Percentiles rank a stretch among this genome's conserved stretches.
phyloP scores from a whole-genome alignment of 208 protist species.

The Hexamita inflata region DNA sequence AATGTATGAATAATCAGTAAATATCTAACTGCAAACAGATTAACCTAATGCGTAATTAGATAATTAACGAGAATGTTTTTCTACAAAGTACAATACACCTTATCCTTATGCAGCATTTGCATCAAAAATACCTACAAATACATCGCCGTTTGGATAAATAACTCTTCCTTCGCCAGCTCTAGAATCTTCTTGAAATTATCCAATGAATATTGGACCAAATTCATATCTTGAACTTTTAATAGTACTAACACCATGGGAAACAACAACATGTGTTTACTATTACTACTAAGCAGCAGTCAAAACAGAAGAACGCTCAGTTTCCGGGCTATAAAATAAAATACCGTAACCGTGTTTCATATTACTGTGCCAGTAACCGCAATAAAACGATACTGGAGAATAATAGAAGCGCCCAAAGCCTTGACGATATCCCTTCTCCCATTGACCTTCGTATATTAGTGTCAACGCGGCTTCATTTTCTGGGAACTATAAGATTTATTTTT shows the following conservation, averaged over 20 bases:
- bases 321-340: no score
- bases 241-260: no score
- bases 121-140: slow-evolving; percentile 8
- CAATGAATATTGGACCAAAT: neutral
- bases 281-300: no score
- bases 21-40: no score
- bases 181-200: neutral
- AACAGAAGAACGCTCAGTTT: no score
- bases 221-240: neutral
- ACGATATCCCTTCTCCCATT: neutral
- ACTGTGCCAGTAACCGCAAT: slow-evolving; percentile 3
- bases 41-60: no score
- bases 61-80: no score
- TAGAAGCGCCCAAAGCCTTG: neutral
- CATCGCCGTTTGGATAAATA: slow-evolving; percentile 22
- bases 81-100: slow-evolving; percentile 3
- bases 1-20: no score
- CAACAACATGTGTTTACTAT: no score
- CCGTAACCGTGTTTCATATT: no score
- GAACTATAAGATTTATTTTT: slow-evolving; percentile 2
- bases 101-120: neutral
- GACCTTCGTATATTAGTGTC: slow-evolving; percentile 1
- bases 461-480: neutral
- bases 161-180: neutral
- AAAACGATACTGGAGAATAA: no score